Evolutionary conservation across 2,329 filamentous ascomycete species (phyloP).

Genomic region (Grosmannia clavigera): DNA sequence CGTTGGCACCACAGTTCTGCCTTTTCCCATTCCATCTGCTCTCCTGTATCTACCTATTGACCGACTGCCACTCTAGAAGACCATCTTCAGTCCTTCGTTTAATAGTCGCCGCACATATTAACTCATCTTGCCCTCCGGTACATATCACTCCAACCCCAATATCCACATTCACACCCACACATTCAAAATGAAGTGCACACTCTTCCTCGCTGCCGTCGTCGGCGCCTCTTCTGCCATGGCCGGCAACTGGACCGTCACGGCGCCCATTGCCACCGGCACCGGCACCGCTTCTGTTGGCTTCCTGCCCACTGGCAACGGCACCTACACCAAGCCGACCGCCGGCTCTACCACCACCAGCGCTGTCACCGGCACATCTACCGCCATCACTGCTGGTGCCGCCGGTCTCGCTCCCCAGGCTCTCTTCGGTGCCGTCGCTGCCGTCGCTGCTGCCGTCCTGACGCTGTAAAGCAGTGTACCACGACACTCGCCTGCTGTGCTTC

Average conservation of each 20-base stretch:
- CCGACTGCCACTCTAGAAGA: no score
- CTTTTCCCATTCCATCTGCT: not conserved
- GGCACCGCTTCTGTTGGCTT: not conserved
- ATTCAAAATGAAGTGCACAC: conserved; percentile 10
- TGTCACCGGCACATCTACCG: not conserved
- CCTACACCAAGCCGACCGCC: not conserved
- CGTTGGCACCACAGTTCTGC: not conserved
- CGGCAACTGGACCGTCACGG: not conserved
- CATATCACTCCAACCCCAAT: not conserved
- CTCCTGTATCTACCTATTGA: not conserved
- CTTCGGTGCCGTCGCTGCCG: conserved; percentile 10
- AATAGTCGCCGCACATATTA: not conserved
- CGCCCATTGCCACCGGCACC: conserved; percentile 1
- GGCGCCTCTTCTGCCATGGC: conserved; percentile 4
- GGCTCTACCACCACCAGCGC: not conserved
- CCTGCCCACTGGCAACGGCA: conserved; percentile 2
- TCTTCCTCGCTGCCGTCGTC: conserved; percentile 5
- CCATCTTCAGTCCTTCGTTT: not conserved
- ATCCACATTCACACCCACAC: not conserved
- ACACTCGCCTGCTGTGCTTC: not conserved
- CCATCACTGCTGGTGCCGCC: conserved; percentile 7
- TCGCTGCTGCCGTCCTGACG: conserved; percentile 11
- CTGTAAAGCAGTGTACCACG: conserved; percentile 5
- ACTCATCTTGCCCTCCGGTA: no score
- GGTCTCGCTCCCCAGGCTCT: conserved; percentile 6